Evolutionary conservation across 1,284 basidiomycete species (phyloP), one percentile per base, ranked within the genome.

Genomic region (Ceratobasidium sp.): DNA sequence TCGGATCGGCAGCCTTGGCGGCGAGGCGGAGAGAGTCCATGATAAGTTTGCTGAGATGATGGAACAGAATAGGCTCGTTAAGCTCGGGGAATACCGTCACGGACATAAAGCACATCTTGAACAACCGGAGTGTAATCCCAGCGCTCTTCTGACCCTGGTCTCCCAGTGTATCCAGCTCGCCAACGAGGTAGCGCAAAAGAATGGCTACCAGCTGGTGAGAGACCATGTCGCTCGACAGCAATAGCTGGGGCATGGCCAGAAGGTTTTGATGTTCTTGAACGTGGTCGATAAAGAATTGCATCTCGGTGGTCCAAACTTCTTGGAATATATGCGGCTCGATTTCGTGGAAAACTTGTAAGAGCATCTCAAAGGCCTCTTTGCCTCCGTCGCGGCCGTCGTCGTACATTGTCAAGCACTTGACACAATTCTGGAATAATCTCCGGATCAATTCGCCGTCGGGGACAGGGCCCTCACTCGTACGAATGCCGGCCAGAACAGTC

Each of bases 11-110:
- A 0, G 96, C 90, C 77, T 95, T 95, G 50, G 93, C 90, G 1
- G 97, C 95, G 50, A 95, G 83, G 39, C 94, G 91, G 77, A 99
- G 97, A 71, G 93, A 98, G 74, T 95, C 92, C 91, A 98, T 98
- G 75, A 99, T 91, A 59, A 99, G 80, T 76, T 95, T 95, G 50
- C 92, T 89, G 42, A 99, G 84, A 78, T 99, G 94, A 0, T 92
- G 88, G 19, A 95, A 94, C 8, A 99, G 82, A 68, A 98, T 93
- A 16, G 89, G 85, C 79, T 99, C 97, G 78, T 98, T 99, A 41
- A 84, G 80, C 30, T 80, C 79, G 36, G 95, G 90, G 77, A 87
- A 90, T 69, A 86, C 78, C 41, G 89, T 88, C 71, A 99, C 93
- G 1, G 96, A 93, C 73, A 87, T 84, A 79, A 99, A 99, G 7